Conservation (phyloP, 768 basidiomycete species). For the Podaxis sp. region DNA sequence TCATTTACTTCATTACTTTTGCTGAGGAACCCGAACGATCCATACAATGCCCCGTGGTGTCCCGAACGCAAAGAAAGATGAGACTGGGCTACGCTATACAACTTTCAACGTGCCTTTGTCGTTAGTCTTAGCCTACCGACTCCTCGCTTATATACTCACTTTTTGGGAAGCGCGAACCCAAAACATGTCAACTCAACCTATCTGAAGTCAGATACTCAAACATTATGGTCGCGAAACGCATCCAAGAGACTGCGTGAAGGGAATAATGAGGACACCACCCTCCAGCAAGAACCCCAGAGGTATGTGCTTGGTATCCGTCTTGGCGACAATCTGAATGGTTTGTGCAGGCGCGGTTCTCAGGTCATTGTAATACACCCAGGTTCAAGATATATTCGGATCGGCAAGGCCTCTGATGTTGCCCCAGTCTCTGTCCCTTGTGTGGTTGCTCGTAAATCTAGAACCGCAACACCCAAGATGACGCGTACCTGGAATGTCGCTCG, state of each 20-base stretch:
- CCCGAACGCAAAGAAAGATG: constrained; percentile 78
- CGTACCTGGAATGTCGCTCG: constrained; percentile 21
- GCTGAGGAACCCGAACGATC: not conserved
- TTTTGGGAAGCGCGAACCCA: constrained; percentile 58
- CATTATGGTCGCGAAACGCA: constrained; percentile 66
- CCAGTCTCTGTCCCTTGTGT: constrained; percentile 69
- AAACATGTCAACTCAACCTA: constrained; percentile 80
- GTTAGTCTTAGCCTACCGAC: constrained; percentile 34
- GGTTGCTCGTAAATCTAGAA: constrained; percentile 63
- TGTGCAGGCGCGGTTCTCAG: constrained; percentile 66
- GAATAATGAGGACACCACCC: constrained; percentile 7
- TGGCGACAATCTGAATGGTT: not conserved
- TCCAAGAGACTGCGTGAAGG: constrained; percentile 15
- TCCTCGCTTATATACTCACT: constrained; percentile 7
- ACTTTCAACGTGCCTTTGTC: constrained; percentile 77
- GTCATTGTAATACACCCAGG: constrained; percentile 81
- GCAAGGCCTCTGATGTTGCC: constrained; percentile 73
- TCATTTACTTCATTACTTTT: not conserved
- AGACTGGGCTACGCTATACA: constrained; percentile 79
- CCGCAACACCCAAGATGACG: constrained; percentile 38
- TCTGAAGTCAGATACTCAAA: constrained; percentile 73
- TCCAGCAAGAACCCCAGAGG: constrained; percentile 12
- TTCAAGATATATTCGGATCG: constrained; percentile 70
- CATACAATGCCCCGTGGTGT: constrained; percentile 73
- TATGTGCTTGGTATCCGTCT: not conserved